These are phyloP conservation scores for Allantophomopsis cytisporea DNA, from an alignment of 2,329 filamentous ascomycete species.

Conservation along the genomic window DNA sequence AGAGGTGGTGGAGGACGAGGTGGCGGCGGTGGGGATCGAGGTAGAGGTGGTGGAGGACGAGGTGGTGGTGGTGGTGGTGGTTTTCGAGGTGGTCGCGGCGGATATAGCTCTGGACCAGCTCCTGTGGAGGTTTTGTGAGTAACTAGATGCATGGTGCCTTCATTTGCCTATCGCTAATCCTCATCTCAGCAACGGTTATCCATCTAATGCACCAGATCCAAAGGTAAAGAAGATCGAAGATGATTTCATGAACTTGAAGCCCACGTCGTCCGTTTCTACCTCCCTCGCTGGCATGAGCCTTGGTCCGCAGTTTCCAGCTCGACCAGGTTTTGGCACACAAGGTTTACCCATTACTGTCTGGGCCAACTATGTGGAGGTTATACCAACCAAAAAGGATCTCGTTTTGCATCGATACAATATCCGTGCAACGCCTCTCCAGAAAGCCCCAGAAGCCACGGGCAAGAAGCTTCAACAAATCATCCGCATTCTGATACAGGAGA, in stretches of 20 bases:
- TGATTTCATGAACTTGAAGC: slow-evolving; percentile 2
- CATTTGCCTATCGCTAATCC: not conserved
- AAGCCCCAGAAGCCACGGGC: slow-evolving; percentile 3
- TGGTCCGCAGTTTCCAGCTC: slow-evolving; percentile 6
- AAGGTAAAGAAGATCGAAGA: slow-evolving; percentile 2
- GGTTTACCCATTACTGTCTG: slow-evolving; percentile 14
- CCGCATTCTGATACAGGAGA: slow-evolving; percentile 14
- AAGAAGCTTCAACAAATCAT: slow-evolving; percentile 15
- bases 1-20: not conserved
- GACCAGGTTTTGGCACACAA: slow-evolving; percentile 16
- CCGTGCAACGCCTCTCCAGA: slow-evolving; percentile 9
- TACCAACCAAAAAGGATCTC: slow-evolving; percentile 8
- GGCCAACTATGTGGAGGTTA: slow-evolving; percentile 16
- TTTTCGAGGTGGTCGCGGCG: not conserved
- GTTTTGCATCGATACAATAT: slow-evolving; percentile 15
- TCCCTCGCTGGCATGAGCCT: slow-evolving; percentile 1
- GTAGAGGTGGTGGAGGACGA: not conserved
- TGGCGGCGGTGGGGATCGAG: not conserved
- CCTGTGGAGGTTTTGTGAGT: slow-evolving; percentile 2
- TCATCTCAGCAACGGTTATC: not conserved
- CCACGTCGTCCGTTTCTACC: not conserved
- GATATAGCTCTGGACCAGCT: not conserved
- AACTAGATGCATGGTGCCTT: not conserved
- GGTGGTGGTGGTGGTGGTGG: slow-evolving; percentile 1
- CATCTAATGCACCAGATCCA: slow-evolving; percentile 2